These are phyloP conservation scores for Umbelopsis ramanniana DNA, from an alignment of 192 early-diverging fungal genomes.

Conservation along the genomic window DNA sequence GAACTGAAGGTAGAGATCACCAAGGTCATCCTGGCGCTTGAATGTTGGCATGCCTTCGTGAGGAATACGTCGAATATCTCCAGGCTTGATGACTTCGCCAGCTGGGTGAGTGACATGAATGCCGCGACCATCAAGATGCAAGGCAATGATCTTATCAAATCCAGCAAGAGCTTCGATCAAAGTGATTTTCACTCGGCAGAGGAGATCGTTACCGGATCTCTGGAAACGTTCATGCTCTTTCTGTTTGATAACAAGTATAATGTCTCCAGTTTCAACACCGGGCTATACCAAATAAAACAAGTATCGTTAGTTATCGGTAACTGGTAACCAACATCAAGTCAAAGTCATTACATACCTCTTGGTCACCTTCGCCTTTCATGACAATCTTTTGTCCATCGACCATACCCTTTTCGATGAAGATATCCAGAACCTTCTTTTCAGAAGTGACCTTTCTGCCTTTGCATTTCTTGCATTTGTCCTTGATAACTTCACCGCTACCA, in stretches of 20 bases:
- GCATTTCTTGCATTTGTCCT: slow-evolving; percentile 91
- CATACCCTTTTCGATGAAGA: slow-evolving; percentile 96
- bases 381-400: slow-evolving; percentile 85
- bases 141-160: slow-evolving; percentile 78
- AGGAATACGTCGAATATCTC: slow-evolving; percentile 80
- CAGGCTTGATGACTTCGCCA: slow-evolving; percentile 86
- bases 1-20: slow-evolving; percentile 88
- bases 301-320: neutral
- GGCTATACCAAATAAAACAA: slow-evolving; percentile 53
- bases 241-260: slow-evolving; percentile 90
- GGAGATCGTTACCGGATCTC: slow-evolving; percentile 81
- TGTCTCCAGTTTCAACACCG: slow-evolving; percentile 87
- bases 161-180: slow-evolving; percentile 93
- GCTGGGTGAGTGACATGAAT: slow-evolving; percentile 83
- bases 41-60: slow-evolving; percentile 94
- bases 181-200: slow-evolving; percentile 79
- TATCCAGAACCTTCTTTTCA: slow-evolving; percentile 91
- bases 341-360: slow-evolving; percentile 50
- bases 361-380: slow-evolving; percentile 94
- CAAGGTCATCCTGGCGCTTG: slow-evolving; percentile 72
- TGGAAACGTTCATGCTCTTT: slow-evolving; percentile 80
- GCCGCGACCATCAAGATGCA: slow-evolving; percentile 87
- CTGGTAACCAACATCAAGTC: neutral
- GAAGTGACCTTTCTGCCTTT: slow-evolving; percentile 83
- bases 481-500: slow-evolving; percentile 85